These are phyloP conservation scores for Populus hybrid DNA, from an alignment of 441 rosid genomes.

Conservation along the genomic window DNA sequence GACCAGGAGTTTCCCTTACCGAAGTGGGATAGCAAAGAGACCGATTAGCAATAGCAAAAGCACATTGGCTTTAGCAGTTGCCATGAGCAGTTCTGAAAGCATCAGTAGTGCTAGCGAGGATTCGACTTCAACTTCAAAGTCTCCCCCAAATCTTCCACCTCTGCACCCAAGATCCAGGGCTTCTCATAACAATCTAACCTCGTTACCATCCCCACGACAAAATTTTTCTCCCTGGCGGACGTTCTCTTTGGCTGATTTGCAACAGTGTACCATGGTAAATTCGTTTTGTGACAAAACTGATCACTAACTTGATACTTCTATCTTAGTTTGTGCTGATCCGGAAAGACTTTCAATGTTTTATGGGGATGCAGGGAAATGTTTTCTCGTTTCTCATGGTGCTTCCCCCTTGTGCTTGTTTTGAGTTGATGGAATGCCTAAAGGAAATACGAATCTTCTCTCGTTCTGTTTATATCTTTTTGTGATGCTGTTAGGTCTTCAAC, in stretches of 20 bases:
- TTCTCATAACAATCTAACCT: slow-evolving; percentile 29
- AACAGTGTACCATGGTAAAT: slow-evolving; percentile 27
- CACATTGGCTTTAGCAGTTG: slow-evolving; percentile 68
- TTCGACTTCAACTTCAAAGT: slow-evolving; percentile 40
- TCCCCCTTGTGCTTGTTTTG: neutral
- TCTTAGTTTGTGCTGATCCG: neutral
- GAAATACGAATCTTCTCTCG: neutral
- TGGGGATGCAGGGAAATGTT: neutral
- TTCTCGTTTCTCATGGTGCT: neutral
- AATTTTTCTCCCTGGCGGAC: slow-evolving; percentile 50
- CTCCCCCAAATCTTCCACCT: slow-evolving; percentile 68
- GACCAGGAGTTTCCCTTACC: slow-evolving; percentile 28
- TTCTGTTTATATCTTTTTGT: neutral
- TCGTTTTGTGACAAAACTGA: slow-evolving; percentile 16
- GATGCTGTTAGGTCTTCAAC: neutral
- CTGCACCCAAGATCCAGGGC: slow-evolving; percentile 47
- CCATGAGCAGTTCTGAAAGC: slow-evolving; percentile 62
- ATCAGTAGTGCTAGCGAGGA: slow-evolving; percentile 51
- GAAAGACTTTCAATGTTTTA: neutral
- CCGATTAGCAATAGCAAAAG: slow-evolving; percentile 60
- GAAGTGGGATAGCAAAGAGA: slow-evolving; percentile 51
- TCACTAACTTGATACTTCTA: slow-evolving; percentile 1
- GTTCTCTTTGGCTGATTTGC: slow-evolving; percentile 56
- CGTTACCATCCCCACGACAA: slow-evolving; percentile 23
- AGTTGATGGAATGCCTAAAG: neutral